Percentiles rank a stretch among this genome's conserved stretches.
phyloP scores from a whole-genome alignment of 2,329 filamentous ascomycete genomes.

The Colletotrichum lindemuthianum region DNA sequence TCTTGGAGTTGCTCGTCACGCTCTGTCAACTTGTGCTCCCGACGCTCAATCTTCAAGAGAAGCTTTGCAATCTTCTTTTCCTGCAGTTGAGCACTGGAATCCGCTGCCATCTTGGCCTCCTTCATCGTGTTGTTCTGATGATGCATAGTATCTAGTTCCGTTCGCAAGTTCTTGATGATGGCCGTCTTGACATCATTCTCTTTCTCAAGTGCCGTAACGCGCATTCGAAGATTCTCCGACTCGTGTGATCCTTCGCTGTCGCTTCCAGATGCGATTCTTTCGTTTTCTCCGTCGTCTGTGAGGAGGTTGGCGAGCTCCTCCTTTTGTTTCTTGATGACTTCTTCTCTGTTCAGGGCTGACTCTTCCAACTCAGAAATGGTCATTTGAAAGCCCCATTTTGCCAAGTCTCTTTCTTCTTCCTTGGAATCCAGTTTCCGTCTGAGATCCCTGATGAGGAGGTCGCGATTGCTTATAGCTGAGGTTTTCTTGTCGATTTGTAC shows the following conservation, averaged over 20 bases:
- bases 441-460: neutral
- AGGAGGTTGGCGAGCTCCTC: neutral
- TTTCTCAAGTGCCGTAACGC: neutral
- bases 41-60: too few species aligned
- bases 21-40: too few species aligned
- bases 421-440: neutral
- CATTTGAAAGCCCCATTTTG: neutral
- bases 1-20: too few species aligned
- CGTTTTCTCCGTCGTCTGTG: neutral
- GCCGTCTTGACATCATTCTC: constrained; percentile 3
- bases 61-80: too few species aligned
- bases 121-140: neutral
- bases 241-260: neutral
- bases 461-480: too few species aligned
- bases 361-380: neutral
- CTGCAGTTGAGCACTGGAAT: neutral
- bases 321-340: neutral
- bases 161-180: neutral
- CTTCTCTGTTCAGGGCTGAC: neutral
- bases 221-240: neutral
- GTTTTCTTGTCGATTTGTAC: too few species aligned
- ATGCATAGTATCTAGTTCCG: neutral
- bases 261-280: neutral
- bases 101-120: neutral
- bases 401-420: neutral